Evolutionary conservation across 108 stramenopile species (phyloP).

Genomic region (Fistulifera pelliculosa): DNA sequence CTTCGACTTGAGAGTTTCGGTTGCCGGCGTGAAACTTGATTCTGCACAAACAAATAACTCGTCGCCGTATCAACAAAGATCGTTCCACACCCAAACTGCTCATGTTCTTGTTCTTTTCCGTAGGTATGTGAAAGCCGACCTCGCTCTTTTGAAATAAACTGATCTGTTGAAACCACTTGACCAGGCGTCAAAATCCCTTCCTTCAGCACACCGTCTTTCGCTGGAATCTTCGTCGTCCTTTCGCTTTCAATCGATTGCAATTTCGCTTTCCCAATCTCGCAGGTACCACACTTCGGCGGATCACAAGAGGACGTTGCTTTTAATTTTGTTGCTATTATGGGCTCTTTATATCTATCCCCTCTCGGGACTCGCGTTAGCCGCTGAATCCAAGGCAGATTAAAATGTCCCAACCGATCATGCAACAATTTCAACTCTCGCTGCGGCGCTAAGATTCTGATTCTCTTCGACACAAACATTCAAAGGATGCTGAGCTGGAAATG

Average conservation of each 20-base stretch:
- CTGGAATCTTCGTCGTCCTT: background rate
- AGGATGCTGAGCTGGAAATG: no score
- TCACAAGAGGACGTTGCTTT: constrained; percentile 3
- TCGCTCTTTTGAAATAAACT: constrained; percentile 10
- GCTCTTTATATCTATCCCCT: no score
- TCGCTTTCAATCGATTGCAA: background rate
- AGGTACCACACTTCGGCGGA: constrained; percentile 10
- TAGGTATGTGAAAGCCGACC: constrained; percentile 19
- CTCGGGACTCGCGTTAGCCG: no score
- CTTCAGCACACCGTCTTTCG: constrained; percentile 8
- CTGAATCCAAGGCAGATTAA: no score
- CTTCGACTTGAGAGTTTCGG: constrained; percentile 5
- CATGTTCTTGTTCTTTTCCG: constrained; percentile 24
- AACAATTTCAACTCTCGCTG: no score
- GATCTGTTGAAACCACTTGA: constrained; percentile 29
- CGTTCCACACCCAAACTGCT: constrained; percentile 12
- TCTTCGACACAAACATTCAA: no score
- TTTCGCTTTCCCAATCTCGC: constrained; percentile 10
- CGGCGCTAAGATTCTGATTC: no score
- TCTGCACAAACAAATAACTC: background rate
- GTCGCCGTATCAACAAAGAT: constrained; percentile 25
- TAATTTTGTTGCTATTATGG: background rate
- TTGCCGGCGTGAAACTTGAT: constrained; percentile 1
- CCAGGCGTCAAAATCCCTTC: constrained; percentile 21
- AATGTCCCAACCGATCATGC: no score